Evolutionary conservation across 495 filamentous ascomycete species (phyloP), one percentile per base, ranked within the genome.

Genomic region (Tricharina praecox): DNA sequence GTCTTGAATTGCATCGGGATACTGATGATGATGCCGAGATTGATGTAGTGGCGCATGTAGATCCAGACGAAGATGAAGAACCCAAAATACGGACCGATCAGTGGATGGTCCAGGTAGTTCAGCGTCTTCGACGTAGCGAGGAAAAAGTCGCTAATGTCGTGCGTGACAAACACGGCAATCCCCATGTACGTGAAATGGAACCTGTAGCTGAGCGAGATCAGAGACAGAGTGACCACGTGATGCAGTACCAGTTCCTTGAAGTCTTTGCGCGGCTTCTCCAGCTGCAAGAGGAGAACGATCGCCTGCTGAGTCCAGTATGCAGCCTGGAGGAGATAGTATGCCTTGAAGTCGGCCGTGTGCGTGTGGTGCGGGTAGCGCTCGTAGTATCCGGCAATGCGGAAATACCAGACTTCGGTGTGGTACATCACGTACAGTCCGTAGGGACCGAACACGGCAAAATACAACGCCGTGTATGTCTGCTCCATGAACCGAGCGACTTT

Each of bases 171-270:
- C 5, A 97, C 88, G 23, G 85, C 87, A 32, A 97, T 60, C n/a
- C 90, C 90, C 68, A 97, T 92, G 63, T 92, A 87, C 7, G 90
- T 90, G 64, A 97, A 97, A 64, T 97, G 92, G 70, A 93, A 97
- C 24, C 87, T 79, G 64, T 97, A 97, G 68, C 83, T 92, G 60
- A 86, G 63, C 24, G 67, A 77, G 51, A 97, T 96, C 47, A 97
- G 70, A n/a, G 79, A 69, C 47, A 97, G 62, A 9, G 85, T 92
- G 55, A 96, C 83, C 52, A 96, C 81, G 60, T 97, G 90, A 62
- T 97, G 90, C 37, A 77, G 77, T 23, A 96, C 85, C 42, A 97
- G 72, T 69, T 96, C 90, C 66, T 81, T 86, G 63, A 87, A 96
- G 61, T 97, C 90, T 68, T 95, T 95, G 10, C 90, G 70, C 20